Evolutionary conservation across 257 asterid species (phyloP).

Genomic region (Cruciata laevipes): DNA sequence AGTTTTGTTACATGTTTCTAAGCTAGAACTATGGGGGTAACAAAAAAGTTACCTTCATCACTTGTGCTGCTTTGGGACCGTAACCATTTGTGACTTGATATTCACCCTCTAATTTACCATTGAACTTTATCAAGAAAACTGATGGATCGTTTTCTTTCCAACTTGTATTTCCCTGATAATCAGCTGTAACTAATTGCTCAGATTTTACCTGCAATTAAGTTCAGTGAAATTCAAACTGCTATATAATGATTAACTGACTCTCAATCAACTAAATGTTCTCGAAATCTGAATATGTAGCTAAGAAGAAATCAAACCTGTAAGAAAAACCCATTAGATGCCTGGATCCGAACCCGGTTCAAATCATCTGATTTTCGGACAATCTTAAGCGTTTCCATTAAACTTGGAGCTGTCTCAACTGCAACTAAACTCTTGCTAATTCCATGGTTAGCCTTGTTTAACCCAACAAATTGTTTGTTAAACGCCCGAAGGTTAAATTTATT

Average conservation of each 20-base stretch:
- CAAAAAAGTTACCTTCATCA: constrained; percentile 42
- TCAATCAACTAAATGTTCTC: too few relatives aligned
- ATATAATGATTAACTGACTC: too few relatives aligned
- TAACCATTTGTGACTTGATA: constrained; percentile 72
- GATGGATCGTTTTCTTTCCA: constrained; percentile 77
- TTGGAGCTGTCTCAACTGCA: constrained; percentile 29
- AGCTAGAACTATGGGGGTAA: too few relatives aligned
- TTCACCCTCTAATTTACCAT: constrained; percentile 47
- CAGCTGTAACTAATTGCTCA: constrained; percentile 56
- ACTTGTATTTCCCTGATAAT: constrained; percentile 38
- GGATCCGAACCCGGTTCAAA: constrained; percentile 43
- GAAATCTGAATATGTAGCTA: too few relatives aligned
- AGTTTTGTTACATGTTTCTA: too few relatives aligned
- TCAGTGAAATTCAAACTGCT: not conserved
- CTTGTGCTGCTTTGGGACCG: constrained; percentile 49
- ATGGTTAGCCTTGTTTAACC: constrained; percentile 23
- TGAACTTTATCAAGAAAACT: constrained; percentile 37
- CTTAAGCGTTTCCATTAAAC: constrained; percentile 30
- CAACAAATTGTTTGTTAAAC: constrained; percentile 52
- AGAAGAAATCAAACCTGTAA: constrained; percentile 40
- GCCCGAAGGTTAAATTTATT: constrained; percentile 52
- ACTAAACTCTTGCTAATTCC: constrained; percentile 14
- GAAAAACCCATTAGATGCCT: constrained; percentile 50
- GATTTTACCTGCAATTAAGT: constrained; percentile 46
- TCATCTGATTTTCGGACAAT: constrained; percentile 41